Percentiles rank a stretch among this genome's conserved stretches.
Evolutionary conservation across 768 basidiomycete species (phyloP).

Genomic region (Lactarius hatsudake): DNA sequence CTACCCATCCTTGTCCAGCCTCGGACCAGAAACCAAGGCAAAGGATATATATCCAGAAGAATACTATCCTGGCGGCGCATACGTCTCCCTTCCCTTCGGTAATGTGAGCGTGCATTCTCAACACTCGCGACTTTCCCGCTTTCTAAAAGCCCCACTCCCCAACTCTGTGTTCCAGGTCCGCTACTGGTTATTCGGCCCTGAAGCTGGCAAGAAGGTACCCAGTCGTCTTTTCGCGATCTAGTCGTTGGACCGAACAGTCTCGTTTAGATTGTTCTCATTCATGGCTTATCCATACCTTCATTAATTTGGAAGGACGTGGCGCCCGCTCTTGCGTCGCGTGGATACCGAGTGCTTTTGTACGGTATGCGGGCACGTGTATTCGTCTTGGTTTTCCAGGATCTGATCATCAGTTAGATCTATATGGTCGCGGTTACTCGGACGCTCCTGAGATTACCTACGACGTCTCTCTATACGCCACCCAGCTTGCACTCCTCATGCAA

Average conservation of each 20-base stretch:
- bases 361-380: slow-evolving; percentile 40
- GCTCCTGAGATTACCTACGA: slow-evolving; percentile 72
- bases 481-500: slow-evolving; percentile 82
- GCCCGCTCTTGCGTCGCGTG: slow-evolving; percentile 55
- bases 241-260: background rate
- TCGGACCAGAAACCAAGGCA: slow-evolving; percentile 53
- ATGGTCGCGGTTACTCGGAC: slow-evolving; percentile 81
- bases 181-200: slow-evolving; percentile 77
- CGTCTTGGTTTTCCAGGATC: background rate
- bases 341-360: slow-evolving; percentile 74
- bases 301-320: slow-evolving; percentile 78
- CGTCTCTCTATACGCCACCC: slow-evolving; percentile 60
- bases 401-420: slow-evolving; percentile 52
- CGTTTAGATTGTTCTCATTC: slow-evolving; percentile 66
- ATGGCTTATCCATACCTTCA: slow-evolving; percentile 74
- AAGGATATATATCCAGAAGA: slow-evolving; percentile 74
- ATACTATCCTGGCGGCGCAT: slow-evolving; percentile 60
- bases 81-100: slow-evolving; percentile 64
- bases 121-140: background rate
- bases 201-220: slow-evolving; percentile 58
- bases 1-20: slow-evolving; percentile 57
- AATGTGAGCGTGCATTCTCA: slow-evolving; percentile 40
- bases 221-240: background rate
- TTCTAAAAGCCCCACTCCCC: background rate
- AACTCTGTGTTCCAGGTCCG: slow-evolving; percentile 45